Evolutionary conservation across 768 basidiomycete genomes (phyloP).

Genomic region (Calocera cornea): DNA sequence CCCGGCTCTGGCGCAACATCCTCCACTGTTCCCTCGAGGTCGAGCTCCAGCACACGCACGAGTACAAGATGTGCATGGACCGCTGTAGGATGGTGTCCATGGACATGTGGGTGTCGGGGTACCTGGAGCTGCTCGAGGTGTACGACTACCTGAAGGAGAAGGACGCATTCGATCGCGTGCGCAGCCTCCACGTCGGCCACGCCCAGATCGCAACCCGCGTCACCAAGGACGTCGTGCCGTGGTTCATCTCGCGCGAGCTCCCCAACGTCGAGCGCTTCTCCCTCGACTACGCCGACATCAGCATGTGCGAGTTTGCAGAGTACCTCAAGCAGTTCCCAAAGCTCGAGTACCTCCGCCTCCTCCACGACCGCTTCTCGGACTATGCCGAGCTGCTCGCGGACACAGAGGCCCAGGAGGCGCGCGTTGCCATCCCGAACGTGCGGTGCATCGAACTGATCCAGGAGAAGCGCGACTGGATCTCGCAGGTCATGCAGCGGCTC

Average conservation of each 20-base stretch:
- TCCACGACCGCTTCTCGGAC: background rate
- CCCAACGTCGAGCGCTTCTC: background rate
- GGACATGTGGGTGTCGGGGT: background rate
- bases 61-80: background rate
- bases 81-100: background rate
- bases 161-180: background rate
- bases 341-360: background rate
- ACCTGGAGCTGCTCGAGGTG: background rate
- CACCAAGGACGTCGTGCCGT: background rate
- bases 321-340: background rate
- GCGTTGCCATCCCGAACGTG: background rate
- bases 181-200: background rate
- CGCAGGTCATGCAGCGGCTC: slow-evolving; percentile 1
- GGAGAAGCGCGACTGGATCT: slow-evolving; percentile 4
- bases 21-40: slow-evolving; percentile 3
- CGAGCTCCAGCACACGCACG: background rate
- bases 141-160: background rate
- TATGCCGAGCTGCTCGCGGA: background rate
- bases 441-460: slow-evolving; percentile 1
- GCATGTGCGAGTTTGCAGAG: slow-evolving; percentile 1
- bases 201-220: background rate
- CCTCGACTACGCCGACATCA: background rate
- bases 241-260: background rate
- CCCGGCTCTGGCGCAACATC: slow-evolving; percentile 1
- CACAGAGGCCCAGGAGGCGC: background rate